Conservation (phyloP, 2,329 filamentous ascomycete species). For the Cadophora luteo-olivacea region DNA sequence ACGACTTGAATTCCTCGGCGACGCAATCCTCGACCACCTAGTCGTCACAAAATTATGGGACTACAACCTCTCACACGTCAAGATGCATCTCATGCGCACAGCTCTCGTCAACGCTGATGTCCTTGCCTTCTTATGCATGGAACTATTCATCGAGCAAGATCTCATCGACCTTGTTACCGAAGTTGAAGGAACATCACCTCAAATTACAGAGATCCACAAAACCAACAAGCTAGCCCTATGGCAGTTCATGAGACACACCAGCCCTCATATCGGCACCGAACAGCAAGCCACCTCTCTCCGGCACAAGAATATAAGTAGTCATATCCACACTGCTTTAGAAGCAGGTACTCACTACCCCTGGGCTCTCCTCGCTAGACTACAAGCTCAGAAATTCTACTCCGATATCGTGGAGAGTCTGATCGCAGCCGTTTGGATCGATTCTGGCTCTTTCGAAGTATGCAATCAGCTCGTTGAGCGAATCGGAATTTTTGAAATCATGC, state of each 20-base stretch:
- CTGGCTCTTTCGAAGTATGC: constrained; percentile 66
- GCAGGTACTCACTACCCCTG: constrained; percentile 72
- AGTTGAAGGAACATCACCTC: neutral
- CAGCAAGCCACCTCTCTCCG: constrained; percentile 45
- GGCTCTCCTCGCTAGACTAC: constrained; percentile 69
- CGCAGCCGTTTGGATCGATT: constrained; percentile 86
- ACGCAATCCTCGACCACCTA: constrained; percentile 82
- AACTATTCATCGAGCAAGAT: constrained; percentile 51
- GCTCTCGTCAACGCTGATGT: constrained; percentile 83
- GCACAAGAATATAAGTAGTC: too few species aligned
- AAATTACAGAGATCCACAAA: constrained; percentile 22
- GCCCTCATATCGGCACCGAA: constrained; percentile 53
- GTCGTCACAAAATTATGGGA: constrained; percentile 65
- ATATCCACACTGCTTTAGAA: constrained; percentile 57
- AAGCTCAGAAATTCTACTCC: constrained; percentile 78
- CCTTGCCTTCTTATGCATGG: constrained; percentile 77
- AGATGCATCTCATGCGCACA: constrained; percentile 80
- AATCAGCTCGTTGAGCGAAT: constrained; percentile 64
- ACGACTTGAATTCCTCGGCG: constrained; percentile 86
- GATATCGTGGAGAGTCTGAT: constrained; percentile 84
- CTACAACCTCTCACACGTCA: constrained; percentile 55
- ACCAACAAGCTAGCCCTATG: constrained; percentile 54
- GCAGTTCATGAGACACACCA: constrained; percentile 71
- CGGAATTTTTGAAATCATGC: constrained; percentile 69
- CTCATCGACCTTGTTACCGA: constrained; percentile 31